A percentile compares a stretch with the other conserved stretches of the same genome.
phyloP scores from a whole-genome alignment of 768 basidiomycete genomes.

The Trichaptum fuscoviolaceum region DNA sequence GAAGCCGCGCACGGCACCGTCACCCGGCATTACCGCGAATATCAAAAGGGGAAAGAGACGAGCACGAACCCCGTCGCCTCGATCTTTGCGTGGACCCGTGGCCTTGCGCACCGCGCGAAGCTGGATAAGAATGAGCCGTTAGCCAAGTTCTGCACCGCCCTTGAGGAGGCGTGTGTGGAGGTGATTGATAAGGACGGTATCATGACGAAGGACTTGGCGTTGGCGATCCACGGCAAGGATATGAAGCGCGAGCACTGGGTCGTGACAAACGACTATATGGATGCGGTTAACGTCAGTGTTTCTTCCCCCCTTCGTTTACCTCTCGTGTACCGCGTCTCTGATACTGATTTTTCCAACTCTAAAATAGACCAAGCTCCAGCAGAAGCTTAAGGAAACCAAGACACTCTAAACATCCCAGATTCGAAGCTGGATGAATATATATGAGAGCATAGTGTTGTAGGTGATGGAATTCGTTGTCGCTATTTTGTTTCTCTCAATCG shows the following conservation, averaged over 20 bases:
- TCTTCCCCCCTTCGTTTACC: background rate
- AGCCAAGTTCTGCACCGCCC: constrained; percentile 63
- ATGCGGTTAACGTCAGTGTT: constrained; percentile 77
- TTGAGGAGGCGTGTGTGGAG: constrained; percentile 87
- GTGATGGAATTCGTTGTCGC: background rate
- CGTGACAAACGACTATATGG: constrained; percentile 90
- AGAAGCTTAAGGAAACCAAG: background rate
- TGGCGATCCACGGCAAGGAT: constrained; percentile 87
- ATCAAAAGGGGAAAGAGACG: constrained; percentile 96
- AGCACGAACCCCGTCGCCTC: constrained; percentile 98
- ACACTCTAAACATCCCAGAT: background rate
- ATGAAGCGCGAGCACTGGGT: constrained; percentile 97
- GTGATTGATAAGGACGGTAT: constrained; percentile 85
- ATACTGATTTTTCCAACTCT: background rate
- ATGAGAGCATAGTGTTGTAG: background rate
- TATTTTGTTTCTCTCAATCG: background rate
- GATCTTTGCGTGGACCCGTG: constrained; percentile 98
- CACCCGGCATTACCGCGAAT: constrained; percentile 95
- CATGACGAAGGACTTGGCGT: constrained; percentile 97
- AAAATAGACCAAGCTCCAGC: background rate
- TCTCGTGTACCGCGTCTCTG: background rate
- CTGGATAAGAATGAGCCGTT: constrained; percentile 80
- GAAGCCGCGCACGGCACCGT: constrained; percentile 98
- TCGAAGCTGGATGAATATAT: background rate
- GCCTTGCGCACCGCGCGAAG: constrained; percentile 88